Base-by-base conservation (phyloP, 73 alveolate species). In the Effrenium voratum region DNA sequence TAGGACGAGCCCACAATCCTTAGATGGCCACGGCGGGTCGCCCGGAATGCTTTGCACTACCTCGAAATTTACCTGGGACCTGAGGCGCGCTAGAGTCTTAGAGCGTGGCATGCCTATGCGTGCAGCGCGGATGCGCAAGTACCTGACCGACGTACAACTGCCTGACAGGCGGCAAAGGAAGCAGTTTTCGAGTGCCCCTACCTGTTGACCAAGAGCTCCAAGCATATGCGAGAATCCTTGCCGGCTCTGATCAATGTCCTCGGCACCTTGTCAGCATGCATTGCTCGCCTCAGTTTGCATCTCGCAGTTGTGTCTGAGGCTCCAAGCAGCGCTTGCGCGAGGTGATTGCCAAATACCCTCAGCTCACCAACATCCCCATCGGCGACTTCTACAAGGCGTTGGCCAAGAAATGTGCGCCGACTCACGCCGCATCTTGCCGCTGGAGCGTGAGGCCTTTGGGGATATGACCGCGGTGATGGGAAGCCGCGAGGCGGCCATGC, bases 401-500 rank as follows among this genome's bases (percentile, higher is more conserved):
- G 24, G 16, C 59, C 50, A 75, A 50, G 40, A 70, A 75, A 1
- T 40, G 36, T 79, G 43, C 90, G 45, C 90, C n/a, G n/a, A n/a
- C 90, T 0, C 52, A 5, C 16, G 24, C 4, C 81, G 49, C 12
- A 15, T 6, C 47, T 70, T 44, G 49, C 57, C 52, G 38, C 13
- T 57, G 60, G 22, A 6, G 28, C 60, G 43, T 13, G 44, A 90
- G 97, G 97, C 97, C 88, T 46, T 90, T 86, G 97, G 97, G 10
- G 98, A 92, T 49, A 92, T 92, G 98, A 92, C 91, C 44, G 98
- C 98, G 82, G 98, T 92, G 66, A 52, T 76, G 90, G 98, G 98
- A 60, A 92, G 44, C 98, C 76, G 90, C 43, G 91, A 92, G 32
- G 91, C 76, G 0, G 98, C 98, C 98, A 38, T 92, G 49, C 92